Evolutionary conservation across 208 protist genomes (phyloP), one percentile per base, ranked within the genome.

Genomic region (Trypanosoma grayi): DNA sequence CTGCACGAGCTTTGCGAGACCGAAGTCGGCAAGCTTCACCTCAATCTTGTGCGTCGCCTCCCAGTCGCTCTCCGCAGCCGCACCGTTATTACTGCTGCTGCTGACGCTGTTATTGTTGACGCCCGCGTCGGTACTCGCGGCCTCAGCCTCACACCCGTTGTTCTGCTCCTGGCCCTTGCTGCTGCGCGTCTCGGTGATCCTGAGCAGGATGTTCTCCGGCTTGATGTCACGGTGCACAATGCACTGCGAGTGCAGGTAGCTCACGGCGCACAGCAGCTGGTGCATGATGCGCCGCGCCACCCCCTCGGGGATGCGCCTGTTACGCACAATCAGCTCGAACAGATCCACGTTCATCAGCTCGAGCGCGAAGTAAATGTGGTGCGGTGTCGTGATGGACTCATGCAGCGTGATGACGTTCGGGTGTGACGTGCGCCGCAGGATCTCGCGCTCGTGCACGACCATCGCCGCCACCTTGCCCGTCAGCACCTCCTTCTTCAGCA

Each of bases 181-280:
- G 25, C 2, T 43, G 18, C 14, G 28, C 16, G 20, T 62, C 41
- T 84, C 53, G 33, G 50, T 66, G 48, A 72, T 73, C 51, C 90
- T 84, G 41, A 94, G 77, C 14, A 94, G 71, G 40, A 94, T 87
- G 56, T 94, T 94, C 53, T 94, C 88, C n/a, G 88, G 88, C 66
- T 94, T 94, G 63, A 94, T 92, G 68, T 94, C 88, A 31, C 88
- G 85, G 67, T 95, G 89, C 13, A 92, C 78, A 43, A 95, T 77
- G 57, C 70, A 82, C 57, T 90, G 76, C 50, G 84, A 74, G 57
- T 95, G 89, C 44, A 95, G 74, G 66, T 93, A 95, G 28, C 64
- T 28, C 41, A 92, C 80, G 13, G 60, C 89, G 28, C 66, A 83
- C 33, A 95, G 66, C 10, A 95, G 43, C 52, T 75, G 60, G 31